Conservation (phyloP, 805 yeast species). For the Cyberlindnera samutprakarnensis region DNA sequence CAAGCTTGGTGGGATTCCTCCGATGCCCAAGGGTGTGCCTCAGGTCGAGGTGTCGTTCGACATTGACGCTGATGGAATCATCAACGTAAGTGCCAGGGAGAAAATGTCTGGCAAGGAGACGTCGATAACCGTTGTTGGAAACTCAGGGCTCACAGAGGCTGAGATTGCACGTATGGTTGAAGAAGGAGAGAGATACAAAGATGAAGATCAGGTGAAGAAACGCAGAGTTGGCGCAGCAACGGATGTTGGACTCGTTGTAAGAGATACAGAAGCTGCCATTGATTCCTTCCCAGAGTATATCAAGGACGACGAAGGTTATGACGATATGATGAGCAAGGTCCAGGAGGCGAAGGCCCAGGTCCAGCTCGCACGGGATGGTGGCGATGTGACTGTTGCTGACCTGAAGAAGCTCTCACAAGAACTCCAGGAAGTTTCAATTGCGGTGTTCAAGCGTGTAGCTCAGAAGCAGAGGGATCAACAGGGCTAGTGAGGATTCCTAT, state of each 20-base stretch:
- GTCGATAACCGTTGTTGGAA: slow-evolving; percentile 65
- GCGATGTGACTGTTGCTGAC: slow-evolving; percentile 47
- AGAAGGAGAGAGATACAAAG: slow-evolving; percentile 59
- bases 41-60: slow-evolving; percentile 73
- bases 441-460: slow-evolving; percentile 50
- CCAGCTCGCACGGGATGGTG: slow-evolving; percentile 57
- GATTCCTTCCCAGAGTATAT: slow-evolving; percentile 52
- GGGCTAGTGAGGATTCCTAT: too few species aligned
- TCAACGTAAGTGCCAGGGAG: slow-evolving; percentile 77
- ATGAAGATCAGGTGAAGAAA: slow-evolving; percentile 49
- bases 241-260: slow-evolving; percentile 68
- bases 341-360: slow-evolving; percentile 55
- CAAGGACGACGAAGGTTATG: slow-evolving; percentile 44
- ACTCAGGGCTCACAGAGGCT: slow-evolving; percentile 59
- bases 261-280: slow-evolving; percentile 85
- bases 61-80: slow-evolving; percentile 77
- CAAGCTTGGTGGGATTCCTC: slow-evolving; percentile 63
- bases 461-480: slow-evolving; percentile 12
- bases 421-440: slow-evolving; percentile 67
- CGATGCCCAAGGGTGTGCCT: slow-evolving; percentile 73
- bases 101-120: slow-evolving; percentile 72
- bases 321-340: slow-evolving; percentile 35
- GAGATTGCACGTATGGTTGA: slow-evolving; percentile 57
- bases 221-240: slow-evolving; percentile 67
- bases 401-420: slow-evolving; percentile 70